phyloP scores from a whole-genome alignment of 208 protist genomes.

The Balamuthia mandrillaris region DNA sequence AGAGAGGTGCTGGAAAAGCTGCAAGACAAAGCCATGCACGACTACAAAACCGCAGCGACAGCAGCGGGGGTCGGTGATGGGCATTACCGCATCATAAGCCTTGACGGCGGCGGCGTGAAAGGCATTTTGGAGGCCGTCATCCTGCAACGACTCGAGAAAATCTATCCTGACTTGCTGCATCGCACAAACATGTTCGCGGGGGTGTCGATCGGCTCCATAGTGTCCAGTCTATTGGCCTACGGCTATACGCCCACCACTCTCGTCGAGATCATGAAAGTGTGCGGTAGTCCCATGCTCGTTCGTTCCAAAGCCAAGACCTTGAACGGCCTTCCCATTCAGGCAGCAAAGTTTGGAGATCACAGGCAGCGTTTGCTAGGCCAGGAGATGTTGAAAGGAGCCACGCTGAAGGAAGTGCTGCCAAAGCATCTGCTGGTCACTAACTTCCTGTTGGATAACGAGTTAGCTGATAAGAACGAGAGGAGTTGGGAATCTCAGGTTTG shows the following conservation, averaged over 20 bases:
- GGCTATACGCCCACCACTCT: too few relatives aligned
- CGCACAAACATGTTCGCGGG: neutral
- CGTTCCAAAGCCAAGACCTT: too few relatives aligned
- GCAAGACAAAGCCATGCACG: too few relatives aligned
- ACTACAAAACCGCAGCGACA: too few relatives aligned
- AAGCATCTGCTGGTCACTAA: slow-evolving; percentile 4
- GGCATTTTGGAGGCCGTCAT: slow-evolving; percentile 32
- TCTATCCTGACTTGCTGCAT: neutral
- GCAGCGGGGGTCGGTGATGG: slow-evolving; percentile 17
- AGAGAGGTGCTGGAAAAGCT: too few relatives aligned
- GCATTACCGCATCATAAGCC: neutral
- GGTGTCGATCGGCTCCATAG: neutral
- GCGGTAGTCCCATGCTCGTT: too few relatives aligned
- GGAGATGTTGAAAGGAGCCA: slow-evolving; percentile 31
- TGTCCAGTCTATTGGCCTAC: neutral
- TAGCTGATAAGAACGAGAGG: neutral
- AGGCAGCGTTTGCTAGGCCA: too few relatives aligned
- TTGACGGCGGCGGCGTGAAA: slow-evolving; percentile 6
- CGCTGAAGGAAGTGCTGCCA: neutral
- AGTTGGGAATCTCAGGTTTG: neutral
- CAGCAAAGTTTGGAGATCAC: too few relatives aligned
- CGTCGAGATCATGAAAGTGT: too few relatives aligned
- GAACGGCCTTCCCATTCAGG: too few relatives aligned
- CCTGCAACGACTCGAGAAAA: neutral
- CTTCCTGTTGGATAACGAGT: slow-evolving; percentile 19